Conservation (phyloP, 75 land plant species). For the Selaginella tamariscina region DNA sequence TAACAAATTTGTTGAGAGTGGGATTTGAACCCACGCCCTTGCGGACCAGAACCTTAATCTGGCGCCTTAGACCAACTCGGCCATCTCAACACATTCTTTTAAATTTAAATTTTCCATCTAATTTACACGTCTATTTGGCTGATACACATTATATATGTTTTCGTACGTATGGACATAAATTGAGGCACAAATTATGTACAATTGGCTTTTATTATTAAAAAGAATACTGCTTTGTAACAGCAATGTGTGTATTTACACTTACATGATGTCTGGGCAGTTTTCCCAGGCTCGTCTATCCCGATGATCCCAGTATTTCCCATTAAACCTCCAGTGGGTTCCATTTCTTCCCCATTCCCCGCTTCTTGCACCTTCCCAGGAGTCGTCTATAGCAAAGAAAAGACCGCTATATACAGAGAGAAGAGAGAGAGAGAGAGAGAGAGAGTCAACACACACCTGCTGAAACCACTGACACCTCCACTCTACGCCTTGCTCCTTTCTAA, state of each 20-base stretch:
- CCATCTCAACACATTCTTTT: constrained; percentile 59
- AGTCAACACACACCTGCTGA: constrained; percentile 12
- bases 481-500: constrained; percentile 21
- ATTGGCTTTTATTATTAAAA: too few species aligned
- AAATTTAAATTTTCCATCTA: too few species aligned
- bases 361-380: constrained; percentile 24
- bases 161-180: too few species aligned
- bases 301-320: constrained; percentile 28
- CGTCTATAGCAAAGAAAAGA: constrained; percentile 16
- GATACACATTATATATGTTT: too few species aligned
- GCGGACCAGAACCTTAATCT: constrained; percentile 99
- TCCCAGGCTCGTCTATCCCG: constrained; percentile 29
- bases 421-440: neutral
- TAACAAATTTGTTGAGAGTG: constrained; percentile 41
- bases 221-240: too few species aligned
- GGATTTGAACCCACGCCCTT: constrained; percentile 99
- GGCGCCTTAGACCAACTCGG: constrained; percentile 99
- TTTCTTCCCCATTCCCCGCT: constrained; percentile 8
- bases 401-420: neutral
- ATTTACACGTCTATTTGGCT: too few species aligned
- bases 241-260: too few species aligned
- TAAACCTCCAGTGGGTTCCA: constrained; percentile 30
- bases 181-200: too few species aligned
- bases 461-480: constrained; percentile 36
- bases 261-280: constrained; percentile 33